Evolutionary conservation across 192 early-diverging fungal genomes (phyloP), one percentile per base, ranked within the genome.

Genomic region (Globomyces pollinis-pini): DNA sequence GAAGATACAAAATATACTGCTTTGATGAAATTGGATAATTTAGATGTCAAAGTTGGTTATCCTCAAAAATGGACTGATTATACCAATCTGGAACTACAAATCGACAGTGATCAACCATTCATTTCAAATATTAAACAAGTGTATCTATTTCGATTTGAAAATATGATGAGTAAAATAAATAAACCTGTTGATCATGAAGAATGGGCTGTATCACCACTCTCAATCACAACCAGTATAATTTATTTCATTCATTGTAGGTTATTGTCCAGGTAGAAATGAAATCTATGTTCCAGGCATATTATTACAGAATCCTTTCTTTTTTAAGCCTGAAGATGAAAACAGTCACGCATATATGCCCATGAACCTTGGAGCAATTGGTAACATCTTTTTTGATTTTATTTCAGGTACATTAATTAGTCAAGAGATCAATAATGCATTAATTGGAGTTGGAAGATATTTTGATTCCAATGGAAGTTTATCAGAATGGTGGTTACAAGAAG

Each of bases 401-500:
- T n/a, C n/a, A n/a, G n/a, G n/a, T n/a, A 51, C 61, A 9, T 50
- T 70, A 23, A 61, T 73, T 33, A 56, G 59, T 16, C 71, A 73
- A 44, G 71, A 73, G 41, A 57, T 73, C 28, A 67, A 52, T 13
- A 69, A 73, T 55, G 68, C 63, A 5, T 72, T 68, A 49, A 68
- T 72, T 49, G 60, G 63, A 49, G 47, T 60, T 34, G 71, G 71
- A 3, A 44, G 68, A 15, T 16, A 28, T 29, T 73, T 56, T 38
- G 71, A 73, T 42, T 39, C 24, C 1, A 34, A 38, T 1, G 71
- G 71, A 35, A 45, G 57, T 20, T 9, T 73, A 18, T 16, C 47
- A 1, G 45, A 73, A 58, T 73, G 71, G 71, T 71, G 70, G 70
- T 52, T 30, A 1, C 50, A 54, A 1, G 35, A 43, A 18, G 70